Conservation (phyloP, 805 yeast genomes). For the Lipomyces kockii region DNA sequence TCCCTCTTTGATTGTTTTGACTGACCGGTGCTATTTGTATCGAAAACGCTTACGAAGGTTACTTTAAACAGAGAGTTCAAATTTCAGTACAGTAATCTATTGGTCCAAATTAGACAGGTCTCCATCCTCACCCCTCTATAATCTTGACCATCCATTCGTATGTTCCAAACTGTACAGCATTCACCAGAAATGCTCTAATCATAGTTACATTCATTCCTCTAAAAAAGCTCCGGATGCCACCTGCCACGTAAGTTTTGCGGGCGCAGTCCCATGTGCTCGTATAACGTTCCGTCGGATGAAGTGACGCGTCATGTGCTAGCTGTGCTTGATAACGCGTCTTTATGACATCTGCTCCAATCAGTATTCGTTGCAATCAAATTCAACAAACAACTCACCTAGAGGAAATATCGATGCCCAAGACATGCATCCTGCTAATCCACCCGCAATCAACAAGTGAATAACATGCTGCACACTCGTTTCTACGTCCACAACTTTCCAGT, state of each 20-base stretch:
- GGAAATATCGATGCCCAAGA: constrained; percentile 41
- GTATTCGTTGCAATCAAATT: background rate
- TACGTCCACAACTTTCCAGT: constrained; percentile 8
- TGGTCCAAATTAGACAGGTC: background rate
- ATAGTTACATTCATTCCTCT: constrained; percentile 35
- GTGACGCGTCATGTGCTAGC: background rate
- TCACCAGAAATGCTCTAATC: constrained; percentile 39
- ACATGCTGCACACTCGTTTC: constrained; percentile 12
- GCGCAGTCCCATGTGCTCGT: constrained; percentile 36
- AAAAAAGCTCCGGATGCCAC: constrained; percentile 35
- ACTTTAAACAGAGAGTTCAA: no score
- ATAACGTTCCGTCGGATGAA: constrained; percentile 15
- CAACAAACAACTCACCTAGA: constrained; percentile 16
- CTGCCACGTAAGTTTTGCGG: constrained; percentile 26
- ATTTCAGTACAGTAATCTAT: background rate
- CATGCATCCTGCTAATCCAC: constrained; percentile 41
- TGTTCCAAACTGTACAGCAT: constrained; percentile 39
- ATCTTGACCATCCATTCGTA: constrained; percentile 37
- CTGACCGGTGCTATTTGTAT: no score
- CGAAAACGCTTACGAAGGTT: no score
- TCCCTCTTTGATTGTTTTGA: background rate
- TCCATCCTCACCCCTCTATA: constrained; percentile 9
- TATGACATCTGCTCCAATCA: constrained; percentile 30
- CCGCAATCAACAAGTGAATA: constrained; percentile 31
- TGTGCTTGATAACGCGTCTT: constrained; percentile 39